Base-by-base conservation (phyloP, 2,329 filamentous ascomycete genomes). In the Lasiodiplodia hormozganensis region DNA sequence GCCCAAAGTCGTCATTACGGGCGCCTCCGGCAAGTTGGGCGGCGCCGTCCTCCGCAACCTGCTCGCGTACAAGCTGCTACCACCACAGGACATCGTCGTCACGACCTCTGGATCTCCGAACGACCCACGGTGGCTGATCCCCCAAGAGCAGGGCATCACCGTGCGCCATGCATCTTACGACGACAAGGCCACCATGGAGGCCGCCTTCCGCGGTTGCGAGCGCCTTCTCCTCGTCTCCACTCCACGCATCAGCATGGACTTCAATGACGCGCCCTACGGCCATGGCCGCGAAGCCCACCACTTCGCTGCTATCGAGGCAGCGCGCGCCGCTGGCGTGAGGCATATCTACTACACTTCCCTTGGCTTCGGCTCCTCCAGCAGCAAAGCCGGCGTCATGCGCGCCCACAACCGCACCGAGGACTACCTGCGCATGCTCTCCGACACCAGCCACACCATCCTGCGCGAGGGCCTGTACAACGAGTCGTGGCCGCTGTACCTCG, bases 281-380 rank as follows among this genome's bases (percentile, higher is more conserved):
- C 58, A 77, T 23, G 82, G 82, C 12, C 76, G 82, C 21, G 82
- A 84, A 68, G 78, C 76, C 10, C 81, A 84, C 69, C 82, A 84
- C 67, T 79, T 79, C 62, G 76, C 75, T 2, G 82, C 79, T 14
- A 78, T 84, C 11, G 78, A 82, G 31, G 81, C 82, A 0, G 82
- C 82, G 0, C 66, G 78, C 12, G 72, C 76, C 49, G 80, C 74
- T 2, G 80, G 81, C 14, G 78, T 84, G 0, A 74, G 80, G 69
- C 82, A 84, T 71, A 76, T 85, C 54, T 84, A 83, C 72, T 84
- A 84, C 74, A 82, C 81, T 1, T 81, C 78, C 6, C 76, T 85
- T 6, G 82, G 76, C 0, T 84, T 84, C 65, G 71, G 58, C 8
- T 80, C 78, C 49, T 80, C 78, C 49, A 79, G 79, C 0, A 80